Conservation (phyloP, 2,329 filamentous ascomycete species). For the Aphanoascus verrucosus region DNA sequence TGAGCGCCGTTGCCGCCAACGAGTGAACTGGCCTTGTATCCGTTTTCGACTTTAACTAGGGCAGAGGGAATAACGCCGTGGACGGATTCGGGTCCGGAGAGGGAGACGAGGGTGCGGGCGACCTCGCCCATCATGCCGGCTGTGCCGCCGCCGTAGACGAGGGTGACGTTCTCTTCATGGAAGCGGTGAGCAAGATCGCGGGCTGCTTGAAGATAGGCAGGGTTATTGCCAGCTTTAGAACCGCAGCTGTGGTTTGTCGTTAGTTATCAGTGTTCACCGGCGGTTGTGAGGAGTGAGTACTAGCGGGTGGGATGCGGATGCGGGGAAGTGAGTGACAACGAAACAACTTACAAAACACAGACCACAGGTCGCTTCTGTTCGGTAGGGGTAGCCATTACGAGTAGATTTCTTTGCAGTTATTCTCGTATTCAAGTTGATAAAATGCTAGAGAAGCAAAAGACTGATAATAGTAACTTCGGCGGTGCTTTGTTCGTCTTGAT, state of each 20-base stretch:
- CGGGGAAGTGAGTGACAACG: not conserved
- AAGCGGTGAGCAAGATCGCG: slow-evolving; percentile 62
- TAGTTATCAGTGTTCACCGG: slow-evolving; percentile 10
- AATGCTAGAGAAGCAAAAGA: too few relatives aligned
- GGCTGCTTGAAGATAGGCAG: slow-evolving; percentile 67
- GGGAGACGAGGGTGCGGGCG: slow-evolving; percentile 70
- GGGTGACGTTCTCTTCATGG: slow-evolving; percentile 62
- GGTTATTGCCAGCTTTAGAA: slow-evolving; percentile 60
- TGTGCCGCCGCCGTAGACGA: slow-evolving; percentile 93
- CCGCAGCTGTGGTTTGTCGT: slow-evolving; percentile 54
- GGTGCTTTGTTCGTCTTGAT: too few relatives aligned
- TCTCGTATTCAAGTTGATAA: too few relatives aligned
- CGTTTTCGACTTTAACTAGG: slow-evolving; percentile 61
- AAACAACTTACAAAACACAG: slow-evolving; percentile 63
- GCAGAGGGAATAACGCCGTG: slow-evolving; percentile 90
- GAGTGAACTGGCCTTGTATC: slow-evolving; percentile 17
- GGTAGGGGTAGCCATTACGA: not conserved
- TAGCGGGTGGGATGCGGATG: not conserved
- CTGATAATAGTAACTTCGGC: too few relatives aligned
- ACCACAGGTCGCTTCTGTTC: slow-evolving; percentile 50
- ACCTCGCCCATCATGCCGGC: slow-evolving; percentile 93
- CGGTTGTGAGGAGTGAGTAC: not conserved
- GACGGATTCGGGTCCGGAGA: slow-evolving; percentile 69
- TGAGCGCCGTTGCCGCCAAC: not conserved
- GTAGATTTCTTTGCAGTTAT: too few relatives aligned